Base-by-base conservation (phyloP, 2,329 filamentous ascomycete genomes). In the Fusarium pininemorale region DNA sequence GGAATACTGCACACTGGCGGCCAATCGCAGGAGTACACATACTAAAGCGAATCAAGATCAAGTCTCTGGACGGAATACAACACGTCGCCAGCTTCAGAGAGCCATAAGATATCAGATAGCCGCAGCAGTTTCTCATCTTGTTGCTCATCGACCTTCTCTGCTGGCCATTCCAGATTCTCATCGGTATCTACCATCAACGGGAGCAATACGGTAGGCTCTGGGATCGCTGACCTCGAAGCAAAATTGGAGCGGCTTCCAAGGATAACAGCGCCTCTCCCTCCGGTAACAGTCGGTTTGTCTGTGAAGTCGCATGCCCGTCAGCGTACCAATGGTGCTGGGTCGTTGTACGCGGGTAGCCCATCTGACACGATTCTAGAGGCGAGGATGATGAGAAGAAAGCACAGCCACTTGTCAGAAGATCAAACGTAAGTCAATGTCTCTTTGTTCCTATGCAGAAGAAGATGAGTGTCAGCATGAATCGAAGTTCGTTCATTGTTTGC, bases 91-190 rank as follows among this genome's bases (percentile, higher is more conserved):
- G 66, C 60, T 30, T 22, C 58, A 22, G 67, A 66, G 45, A 78
- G 69, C 16, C 81, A 83, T 67, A 80, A 73, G 53, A 69, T 80
- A 62, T 89, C 87, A 2, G 84, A 86, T 73, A 89, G 87, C 72
- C 83, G 84, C 60, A 87, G 87, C 81, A 90, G 86, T 63, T 78
- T 88, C 22, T 87, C 87, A 7, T 87, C 85, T 4, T 85, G 85
- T 75, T 83, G 83, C 24, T 86, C 86, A 6, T 85, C 87, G 6
- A 84, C 82, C 2, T 81, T 81, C 48, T 87, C 86, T 3, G 80
- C 81, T 20, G 81, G 83, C 1, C 87, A 89, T 75, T 90, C 88
- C 5, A 83, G 87, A 42, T 83, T 88, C 56, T 89, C 88, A 4
- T 90, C 88, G 1, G 82, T 86, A 48, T 89, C 88, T 4, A 89